A percentile compares a stretch with the other conserved stretches of the same genome.
Evolutionary conservation across 257 asterid genomes (phyloP).

Genomic region (Vinca minor): DNA sequence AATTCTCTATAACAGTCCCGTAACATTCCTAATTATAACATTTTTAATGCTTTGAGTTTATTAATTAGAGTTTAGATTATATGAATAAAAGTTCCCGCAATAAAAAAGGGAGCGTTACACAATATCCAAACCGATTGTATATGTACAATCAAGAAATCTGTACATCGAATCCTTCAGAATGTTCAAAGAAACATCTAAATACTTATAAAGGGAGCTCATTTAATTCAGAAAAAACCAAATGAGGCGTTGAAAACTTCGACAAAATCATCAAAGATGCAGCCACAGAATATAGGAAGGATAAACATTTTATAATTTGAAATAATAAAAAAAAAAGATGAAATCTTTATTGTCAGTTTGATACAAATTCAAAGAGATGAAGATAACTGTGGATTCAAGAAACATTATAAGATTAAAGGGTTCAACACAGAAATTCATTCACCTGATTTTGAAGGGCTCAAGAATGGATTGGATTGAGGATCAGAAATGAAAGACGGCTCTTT

Average conservation of each 20-base stretch:
- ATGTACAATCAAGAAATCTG: no score
- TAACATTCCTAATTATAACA: no score
- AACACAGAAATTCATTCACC: constrained; percentile 16
- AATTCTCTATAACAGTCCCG: no score
- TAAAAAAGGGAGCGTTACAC: no score
- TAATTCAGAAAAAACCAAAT: not conserved
- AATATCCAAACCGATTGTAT: no score
- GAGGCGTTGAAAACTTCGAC: not conserved
- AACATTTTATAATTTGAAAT: not conserved
- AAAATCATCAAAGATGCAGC: not conserved
- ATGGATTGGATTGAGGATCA: not conserved
- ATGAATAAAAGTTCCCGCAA: no score
- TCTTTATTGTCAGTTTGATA: not conserved
- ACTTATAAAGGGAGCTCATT: not conserved
- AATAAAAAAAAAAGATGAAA: not conserved
- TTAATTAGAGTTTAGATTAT: no score
- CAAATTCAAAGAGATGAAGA: constrained; percentile 4
- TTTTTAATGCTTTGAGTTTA: no score
- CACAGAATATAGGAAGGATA: not conserved
- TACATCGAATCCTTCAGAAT: not conserved
- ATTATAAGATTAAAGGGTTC: not conserved
- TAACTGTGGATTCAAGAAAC: not conserved
- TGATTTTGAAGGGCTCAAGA: constrained; percentile 16
- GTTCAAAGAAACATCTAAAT: not conserved
- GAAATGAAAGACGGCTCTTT: constrained; percentile 5